Percentiles rank a stretch among this genome's conserved stretches.
phyloP scores from a whole-genome alignment of 2,329 filamentous ascomycete species.

The Clonostachys rhizophaga region DNA sequence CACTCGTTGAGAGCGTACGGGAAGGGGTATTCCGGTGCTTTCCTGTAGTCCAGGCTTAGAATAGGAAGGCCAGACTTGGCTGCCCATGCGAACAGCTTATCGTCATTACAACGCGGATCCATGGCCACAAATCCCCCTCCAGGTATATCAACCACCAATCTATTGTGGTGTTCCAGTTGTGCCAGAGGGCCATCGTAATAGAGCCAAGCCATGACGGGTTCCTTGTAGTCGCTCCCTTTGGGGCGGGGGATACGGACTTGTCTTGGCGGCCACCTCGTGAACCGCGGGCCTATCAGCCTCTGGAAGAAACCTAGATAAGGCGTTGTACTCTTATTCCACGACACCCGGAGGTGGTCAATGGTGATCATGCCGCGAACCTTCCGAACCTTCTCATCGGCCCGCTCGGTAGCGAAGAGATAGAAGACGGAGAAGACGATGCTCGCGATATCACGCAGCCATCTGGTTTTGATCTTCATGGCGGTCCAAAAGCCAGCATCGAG shows the following conservation, averaged over 20 bases:
- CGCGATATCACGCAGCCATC: conserved; percentile 76
- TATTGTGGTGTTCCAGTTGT: conserved; percentile 70
- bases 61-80: conserved; percentile 84
- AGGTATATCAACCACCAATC: conserved; percentile 82
- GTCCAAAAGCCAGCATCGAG: conserved; percentile 98
- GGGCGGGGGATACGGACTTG: conserved; percentile 83
- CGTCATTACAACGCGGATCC: conserved; percentile 90
- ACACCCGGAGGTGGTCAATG: conserved; percentile 84
- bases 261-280: conserved; percentile 77
- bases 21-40: conserved; percentile 45
- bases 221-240: conserved; percentile 71
- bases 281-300: conserved; percentile 67
- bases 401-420: conserved; percentile 88
- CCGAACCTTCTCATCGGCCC: conserved; percentile 93
- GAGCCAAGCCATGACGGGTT: conserved; percentile 81
- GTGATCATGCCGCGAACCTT: conserved; percentile 84
- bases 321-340: conserved; percentile 92
- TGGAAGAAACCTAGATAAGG: conserved; percentile 77
- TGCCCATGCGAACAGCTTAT: conserved; percentile 91
- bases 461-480: conserved; percentile 81
- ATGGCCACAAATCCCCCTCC: conserved; percentile 96
- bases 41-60: conserved; percentile 79
- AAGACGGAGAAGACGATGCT: conserved; percentile 83
- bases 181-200: conserved; percentile 89
- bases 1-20: conserved; percentile 44